phyloP scores from a whole-genome alignment of 2,329 filamentous ascomycete genomes.

The Alternaria sp. region DNA sequence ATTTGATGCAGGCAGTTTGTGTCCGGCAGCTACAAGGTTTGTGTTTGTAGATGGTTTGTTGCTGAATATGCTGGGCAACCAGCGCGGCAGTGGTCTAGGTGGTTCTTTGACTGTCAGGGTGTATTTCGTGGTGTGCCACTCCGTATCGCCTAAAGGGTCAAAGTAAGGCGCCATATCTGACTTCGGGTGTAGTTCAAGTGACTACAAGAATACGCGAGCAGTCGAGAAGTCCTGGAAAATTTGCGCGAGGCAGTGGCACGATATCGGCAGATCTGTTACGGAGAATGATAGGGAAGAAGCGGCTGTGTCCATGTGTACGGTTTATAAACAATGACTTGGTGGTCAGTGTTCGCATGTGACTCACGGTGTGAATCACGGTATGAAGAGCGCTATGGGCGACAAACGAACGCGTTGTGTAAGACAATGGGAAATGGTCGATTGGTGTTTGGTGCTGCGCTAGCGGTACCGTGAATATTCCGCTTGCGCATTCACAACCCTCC shows the following conservation, averaged over 20 bases:
- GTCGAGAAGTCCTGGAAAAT: neutral
- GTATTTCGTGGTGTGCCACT: slow-evolving; percentile 28
- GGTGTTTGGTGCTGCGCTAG: neutral
- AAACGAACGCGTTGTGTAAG: slow-evolving; percentile 2
- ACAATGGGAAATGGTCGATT: neutral
- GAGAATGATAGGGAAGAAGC: too few relatives aligned
- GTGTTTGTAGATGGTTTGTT: slow-evolving; percentile 8
- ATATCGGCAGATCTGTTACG: neutral
- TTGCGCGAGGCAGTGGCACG: neutral
- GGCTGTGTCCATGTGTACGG: neutral
- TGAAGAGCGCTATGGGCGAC: slow-evolving; percentile 1
- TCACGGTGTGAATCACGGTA: neutral
- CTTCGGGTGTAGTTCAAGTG: neutral
- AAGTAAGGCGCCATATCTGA: slow-evolving; percentile 12
- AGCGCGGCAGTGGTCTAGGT: slow-evolving; percentile 25
- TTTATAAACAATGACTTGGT: neutral
- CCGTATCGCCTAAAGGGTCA: slow-evolving; percentile 29
- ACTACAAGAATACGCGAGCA: neutral
- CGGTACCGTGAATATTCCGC: neutral
- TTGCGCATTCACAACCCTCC: neutral
- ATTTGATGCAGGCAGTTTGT: slow-evolving; percentile 15
- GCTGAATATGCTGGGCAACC: slow-evolving; percentile 24
- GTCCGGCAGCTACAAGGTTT: neutral
- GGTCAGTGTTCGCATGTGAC: neutral
- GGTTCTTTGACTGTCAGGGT: slow-evolving; percentile 31